Conservation (phyloP, 2,329 filamentous ascomycete genomes). For the Ceratocystiopsis minuta region DNA sequence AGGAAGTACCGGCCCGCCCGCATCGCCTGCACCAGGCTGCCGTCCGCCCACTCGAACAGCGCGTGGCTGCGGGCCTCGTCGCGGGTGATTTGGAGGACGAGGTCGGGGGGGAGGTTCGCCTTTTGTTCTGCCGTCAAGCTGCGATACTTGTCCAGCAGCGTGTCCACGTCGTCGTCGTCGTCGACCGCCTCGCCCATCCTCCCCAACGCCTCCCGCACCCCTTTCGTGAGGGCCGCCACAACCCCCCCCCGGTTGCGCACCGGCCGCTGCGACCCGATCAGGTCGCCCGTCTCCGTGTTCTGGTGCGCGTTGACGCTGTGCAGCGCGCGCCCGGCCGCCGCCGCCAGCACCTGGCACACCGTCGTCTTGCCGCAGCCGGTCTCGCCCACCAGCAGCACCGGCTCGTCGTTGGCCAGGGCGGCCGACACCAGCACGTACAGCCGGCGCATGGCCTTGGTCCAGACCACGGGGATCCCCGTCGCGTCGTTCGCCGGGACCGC, state of each 20-base stretch:
- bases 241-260: constrained; percentile 69
- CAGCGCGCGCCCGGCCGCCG: constrained; percentile 57
- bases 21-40: constrained; percentile 88
- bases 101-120: constrained; percentile 30
- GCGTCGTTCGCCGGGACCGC: constrained; percentile 34
- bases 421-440: constrained; percentile 78
- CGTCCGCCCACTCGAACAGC: constrained; percentile 92
- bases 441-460: constrained; percentile 88
- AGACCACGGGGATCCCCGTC: constrained; percentile 45
- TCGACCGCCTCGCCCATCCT: constrained; percentile 1
- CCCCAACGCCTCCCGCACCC: constrained; percentile 33
- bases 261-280: constrained; percentile 88
- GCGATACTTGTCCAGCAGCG: constrained; percentile 43
- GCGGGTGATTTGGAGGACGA: constrained; percentile 27
- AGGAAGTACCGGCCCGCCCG: constrained; percentile 77
- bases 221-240: constrained; percentile 43
- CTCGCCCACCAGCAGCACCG: constrained; percentile 84
- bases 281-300: constrained; percentile 90
- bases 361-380: constrained; percentile 97
- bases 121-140: too few species aligned
- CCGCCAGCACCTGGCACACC: constrained; percentile 79
- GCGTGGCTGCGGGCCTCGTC: constrained; percentile 52
- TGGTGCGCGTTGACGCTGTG: constrained; percentile 95
- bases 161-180: constrained; percentile 22
- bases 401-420: constrained; percentile 78